phyloP scores from a whole-genome alignment of 2,329 filamentous ascomycete species.

The Camptophora hylomeconis region DNA sequence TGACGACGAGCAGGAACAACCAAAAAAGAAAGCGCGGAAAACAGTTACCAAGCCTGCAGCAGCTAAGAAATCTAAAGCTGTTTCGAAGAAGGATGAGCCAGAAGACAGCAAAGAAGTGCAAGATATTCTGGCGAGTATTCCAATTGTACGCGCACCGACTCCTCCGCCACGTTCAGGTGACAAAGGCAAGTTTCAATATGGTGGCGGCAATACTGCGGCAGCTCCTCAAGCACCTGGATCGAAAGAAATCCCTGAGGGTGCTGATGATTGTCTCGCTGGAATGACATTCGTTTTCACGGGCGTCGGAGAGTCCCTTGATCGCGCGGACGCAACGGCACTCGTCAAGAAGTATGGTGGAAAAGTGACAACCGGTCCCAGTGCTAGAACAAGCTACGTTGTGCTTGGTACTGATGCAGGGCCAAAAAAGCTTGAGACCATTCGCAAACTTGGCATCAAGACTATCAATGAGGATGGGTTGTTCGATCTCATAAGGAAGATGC shows the following conservation, averaged over 20 bases:
- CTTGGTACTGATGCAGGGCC: slow-evolving; percentile 84
- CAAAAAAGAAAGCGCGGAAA: slow-evolving; percentile 34
- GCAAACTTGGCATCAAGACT: slow-evolving; percentile 66
- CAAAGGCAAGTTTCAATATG: slow-evolving; percentile 61
- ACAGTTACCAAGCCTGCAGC: slow-evolving; percentile 24
- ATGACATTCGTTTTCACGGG: slow-evolving; percentile 94
- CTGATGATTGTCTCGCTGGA: slow-evolving; percentile 79
- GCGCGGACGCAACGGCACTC: slow-evolving; percentile 72
- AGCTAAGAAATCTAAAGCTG: slow-evolving; percentile 38
- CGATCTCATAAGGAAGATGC: slow-evolving; percentile 65
- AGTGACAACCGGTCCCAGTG: slow-evolving; percentile 70
- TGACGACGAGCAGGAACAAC: slow-evolving; percentile 37
- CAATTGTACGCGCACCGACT: slow-evolving; percentile 67
- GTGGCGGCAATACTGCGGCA: slow-evolving; percentile 41
- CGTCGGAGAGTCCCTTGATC: slow-evolving; percentile 62
- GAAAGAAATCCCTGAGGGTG: slow-evolving; percentile 65
- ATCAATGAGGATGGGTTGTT: slow-evolving; percentile 92
- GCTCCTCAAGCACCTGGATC: slow-evolving; percentile 50
- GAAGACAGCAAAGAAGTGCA: slow-evolving; percentile 61
- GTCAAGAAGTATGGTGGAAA: slow-evolving; percentile 94
- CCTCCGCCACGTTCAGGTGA: slow-evolving; percentile 59
- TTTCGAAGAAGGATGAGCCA: slow-evolving; percentile 52
- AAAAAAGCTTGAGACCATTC: slow-evolving; percentile 80
- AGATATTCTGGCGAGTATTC: slow-evolving; percentile 77
- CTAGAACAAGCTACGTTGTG: slow-evolving; percentile 88